A percentile compares a stretch with the other conserved stretches of the same genome.
These are phyloP conservation scores for Piromyces finnis DNA, from an alignment of 192 early-diverging fungal genomes.

Conservation along the genomic window DNA sequence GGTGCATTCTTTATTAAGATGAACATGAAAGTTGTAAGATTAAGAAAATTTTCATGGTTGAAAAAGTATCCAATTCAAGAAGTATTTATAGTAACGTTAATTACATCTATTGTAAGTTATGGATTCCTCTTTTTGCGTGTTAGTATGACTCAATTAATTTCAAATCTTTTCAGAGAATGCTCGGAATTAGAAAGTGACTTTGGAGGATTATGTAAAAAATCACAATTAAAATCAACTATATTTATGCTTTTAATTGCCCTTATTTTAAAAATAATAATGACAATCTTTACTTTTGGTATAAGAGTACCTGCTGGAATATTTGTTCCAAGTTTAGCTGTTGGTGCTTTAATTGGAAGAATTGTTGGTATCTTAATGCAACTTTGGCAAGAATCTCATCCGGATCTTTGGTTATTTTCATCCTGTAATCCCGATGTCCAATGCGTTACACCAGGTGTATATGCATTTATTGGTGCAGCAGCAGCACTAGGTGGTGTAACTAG, in stretches of 20 bases:
- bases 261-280: conserved; percentile 41
- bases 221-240: conserved; percentile 17
- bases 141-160: conserved; percentile 66
- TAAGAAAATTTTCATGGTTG: conserved; percentile 56
- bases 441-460: conserved; percentile 35
- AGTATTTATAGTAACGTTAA: conserved; percentile 41
- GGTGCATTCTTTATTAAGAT: conserved; percentile 64
- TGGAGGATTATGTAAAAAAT: conserved; percentile 10
- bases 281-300: conserved; percentile 51
- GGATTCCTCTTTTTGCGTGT: conserved; percentile 36
- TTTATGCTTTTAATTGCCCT: conserved; percentile 26
- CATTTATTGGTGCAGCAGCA: conserved; percentile 83
- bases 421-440: conserved; percentile 11
- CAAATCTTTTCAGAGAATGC: conserved; percentile 81
- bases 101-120: conserved; percentile 63
- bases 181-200: conserved; percentile 20
- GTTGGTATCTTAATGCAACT: conserved; percentile 1
- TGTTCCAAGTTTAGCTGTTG: conserved; percentile 88
- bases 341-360: conserved; percentile 50
- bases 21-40: conserved; percentile 43
- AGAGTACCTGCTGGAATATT: conserved; percentile 66
- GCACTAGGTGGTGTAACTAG: conserved; percentile 73
- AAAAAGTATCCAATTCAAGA: conserved; percentile 53
- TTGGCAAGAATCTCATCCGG: conserved; percentile 14
- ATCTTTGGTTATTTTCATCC: conserved; percentile 15